Conservation (phyloP, 495 filamentous ascomycete genomes). For the Xylaria grammica region DNA sequence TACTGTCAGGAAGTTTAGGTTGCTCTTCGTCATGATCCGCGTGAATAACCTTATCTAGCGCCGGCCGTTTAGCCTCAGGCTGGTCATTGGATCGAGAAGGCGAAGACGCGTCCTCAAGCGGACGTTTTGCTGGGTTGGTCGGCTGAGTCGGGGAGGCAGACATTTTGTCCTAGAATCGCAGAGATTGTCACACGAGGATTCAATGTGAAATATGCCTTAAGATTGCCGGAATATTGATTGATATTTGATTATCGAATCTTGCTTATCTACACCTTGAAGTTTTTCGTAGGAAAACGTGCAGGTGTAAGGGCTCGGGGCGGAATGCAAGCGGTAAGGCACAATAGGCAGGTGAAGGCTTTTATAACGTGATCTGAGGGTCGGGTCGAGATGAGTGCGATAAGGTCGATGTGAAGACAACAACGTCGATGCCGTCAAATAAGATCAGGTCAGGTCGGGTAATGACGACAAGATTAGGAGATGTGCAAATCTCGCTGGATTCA, state of each 20-base stretch:
- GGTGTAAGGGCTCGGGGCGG: constrained; percentile 61
- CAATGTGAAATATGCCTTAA: constrained; percentile 36
- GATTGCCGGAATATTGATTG: constrained; percentile 44
- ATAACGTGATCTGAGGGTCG: constrained; percentile 37
- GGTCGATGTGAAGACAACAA: constrained; percentile 29
- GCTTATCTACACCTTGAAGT: constrained; percentile 80
- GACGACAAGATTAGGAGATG: constrained; percentile 29
- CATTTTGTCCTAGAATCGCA: constrained; percentile 51
- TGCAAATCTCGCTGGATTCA: constrained; percentile 26
- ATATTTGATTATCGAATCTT: constrained; percentile 58
- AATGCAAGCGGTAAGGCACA: constrained; percentile 23
- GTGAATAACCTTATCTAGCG: constrained; percentile 87
- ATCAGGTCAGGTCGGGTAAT: constrained; percentile 27
- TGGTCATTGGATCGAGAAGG: constrained; percentile 89
- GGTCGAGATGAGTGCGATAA: constrained; percentile 35
- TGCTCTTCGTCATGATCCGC: constrained; percentile 48
- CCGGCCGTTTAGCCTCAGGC: constrained; percentile 95
- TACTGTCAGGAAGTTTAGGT: constrained; percentile 44
- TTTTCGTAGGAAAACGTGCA: constrained; percentile 90
- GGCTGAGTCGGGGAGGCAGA: constrained; percentile 59
- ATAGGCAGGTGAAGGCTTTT: constrained; percentile 29
- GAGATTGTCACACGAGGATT: constrained; percentile 37
- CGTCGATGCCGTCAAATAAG: constrained; percentile 27
- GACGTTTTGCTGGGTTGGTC: constrained; percentile 78
- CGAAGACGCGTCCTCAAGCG: constrained; percentile 94